A percentile compares a stretch with the other conserved stretches of the same genome.
phyloP scores from a whole-genome alignment of 257 asterid species.

The Solanum lignicaule region DNA sequence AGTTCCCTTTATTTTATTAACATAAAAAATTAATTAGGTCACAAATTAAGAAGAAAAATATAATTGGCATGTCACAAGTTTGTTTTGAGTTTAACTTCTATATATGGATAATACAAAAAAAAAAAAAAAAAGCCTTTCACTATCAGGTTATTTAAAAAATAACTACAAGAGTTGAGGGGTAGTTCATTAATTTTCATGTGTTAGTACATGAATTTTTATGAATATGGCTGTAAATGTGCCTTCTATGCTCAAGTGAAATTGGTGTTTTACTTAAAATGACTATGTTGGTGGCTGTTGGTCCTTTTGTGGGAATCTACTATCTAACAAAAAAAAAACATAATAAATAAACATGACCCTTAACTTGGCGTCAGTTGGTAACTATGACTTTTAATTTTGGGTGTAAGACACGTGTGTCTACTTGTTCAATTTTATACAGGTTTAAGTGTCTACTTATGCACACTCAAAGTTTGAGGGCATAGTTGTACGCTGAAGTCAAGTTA shows the following conservation, averaged over 20 bases:
- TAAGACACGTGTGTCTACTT: neutral
- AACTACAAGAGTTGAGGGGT: neutral
- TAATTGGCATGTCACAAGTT: neutral
- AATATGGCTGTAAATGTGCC: neutral
- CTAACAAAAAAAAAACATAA: too few relatives aligned
- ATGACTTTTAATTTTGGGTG: too few relatives aligned
- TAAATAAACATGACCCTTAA: too few relatives aligned
- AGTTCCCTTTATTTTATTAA: conserved; percentile 5
- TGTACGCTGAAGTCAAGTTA: too few relatives aligned
- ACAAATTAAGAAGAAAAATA: neutral
- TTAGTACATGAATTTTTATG: too few relatives aligned
- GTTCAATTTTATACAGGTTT: neutral
- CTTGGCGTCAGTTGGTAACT: too few relatives aligned
- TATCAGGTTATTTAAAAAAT: too few relatives aligned
- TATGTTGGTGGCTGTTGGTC: neutral
- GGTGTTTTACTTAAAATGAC: neutral
- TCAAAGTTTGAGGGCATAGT: too few relatives aligned
- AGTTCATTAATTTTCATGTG: neutral
- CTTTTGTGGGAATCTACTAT: neutral
- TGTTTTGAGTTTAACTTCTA: neutral
- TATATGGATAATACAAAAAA: neutral
- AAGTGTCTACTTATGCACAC: too few relatives aligned
- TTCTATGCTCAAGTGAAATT: neutral
- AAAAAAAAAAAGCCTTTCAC: too few relatives aligned
- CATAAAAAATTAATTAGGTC: neutral